Evolutionary conservation across 2,329 filamentous ascomycete genomes (phyloP).

Genomic region (Talaromyces islandicus): DNA sequence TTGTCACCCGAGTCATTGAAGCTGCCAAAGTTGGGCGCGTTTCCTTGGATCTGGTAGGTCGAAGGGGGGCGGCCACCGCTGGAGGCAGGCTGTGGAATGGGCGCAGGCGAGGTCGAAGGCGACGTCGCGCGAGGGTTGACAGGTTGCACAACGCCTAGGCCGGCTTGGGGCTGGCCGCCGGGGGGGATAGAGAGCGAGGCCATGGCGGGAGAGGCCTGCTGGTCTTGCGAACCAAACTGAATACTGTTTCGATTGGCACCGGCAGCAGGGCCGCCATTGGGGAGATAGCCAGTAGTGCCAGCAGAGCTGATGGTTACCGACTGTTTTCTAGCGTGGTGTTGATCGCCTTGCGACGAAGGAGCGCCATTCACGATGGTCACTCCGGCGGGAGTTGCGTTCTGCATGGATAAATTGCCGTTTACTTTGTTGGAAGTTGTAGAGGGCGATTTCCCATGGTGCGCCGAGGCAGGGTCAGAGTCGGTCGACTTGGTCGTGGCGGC

Average conservation of each 20-base stretch:
- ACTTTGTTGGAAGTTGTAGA: conserved; percentile 58
- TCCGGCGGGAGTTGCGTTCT: conserved; percentile 31
- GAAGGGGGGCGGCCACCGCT: conserved; percentile 80
- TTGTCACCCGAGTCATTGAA: conserved; percentile 62
- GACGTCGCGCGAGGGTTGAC: conserved; percentile 70
- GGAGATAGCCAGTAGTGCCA: conserved; percentile 66
- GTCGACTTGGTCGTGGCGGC: conserved; percentile 56
- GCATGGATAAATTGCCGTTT: conserved; percentile 69
- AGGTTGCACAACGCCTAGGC: conserved; percentile 46
- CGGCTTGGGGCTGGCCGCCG: conserved; percentile 34
- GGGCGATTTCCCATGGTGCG: conserved; percentile 55
- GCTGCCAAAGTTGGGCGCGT: conserved; percentile 74
- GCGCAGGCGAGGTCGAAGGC: conserved; percentile 81
- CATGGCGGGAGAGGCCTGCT: conserved; percentile 57
- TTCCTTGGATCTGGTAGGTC: conserved; percentile 62
- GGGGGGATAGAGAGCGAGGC: conserved; percentile 52
- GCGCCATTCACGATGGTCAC: conserved; percentile 64
- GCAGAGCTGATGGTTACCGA: conserved; percentile 89
- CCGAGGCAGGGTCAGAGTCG: conserved; percentile 45
- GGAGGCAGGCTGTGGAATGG: conserved; percentile 80
- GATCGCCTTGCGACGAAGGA: conserved; percentile 38
- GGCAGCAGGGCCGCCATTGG: conserved; percentile 66
- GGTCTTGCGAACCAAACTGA: conserved; percentile 72
- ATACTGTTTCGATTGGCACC: conserved; percentile 50
- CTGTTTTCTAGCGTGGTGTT: conserved; percentile 73